Conservation (phyloP, 495 filamentous ascomycete species). For the Clavariopsis aquatica region DNA sequence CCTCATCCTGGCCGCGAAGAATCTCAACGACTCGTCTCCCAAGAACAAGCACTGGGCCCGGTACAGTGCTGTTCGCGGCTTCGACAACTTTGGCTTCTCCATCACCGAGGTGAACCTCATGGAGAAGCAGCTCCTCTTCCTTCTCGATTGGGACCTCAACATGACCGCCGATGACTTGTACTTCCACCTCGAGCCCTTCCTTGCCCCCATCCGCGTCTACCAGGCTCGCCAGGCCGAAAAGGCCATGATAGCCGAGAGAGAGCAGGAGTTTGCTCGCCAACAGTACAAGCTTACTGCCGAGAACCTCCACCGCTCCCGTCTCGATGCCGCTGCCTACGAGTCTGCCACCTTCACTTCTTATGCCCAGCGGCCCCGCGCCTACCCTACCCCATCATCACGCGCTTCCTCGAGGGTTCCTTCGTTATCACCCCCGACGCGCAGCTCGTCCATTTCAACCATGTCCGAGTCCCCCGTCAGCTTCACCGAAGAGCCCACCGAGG, state of each 20-base stretch:
- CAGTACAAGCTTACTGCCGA: conserved; percentile 35
- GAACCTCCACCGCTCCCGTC: conserved; percentile 40
- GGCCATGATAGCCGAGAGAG: conserved; percentile 47
- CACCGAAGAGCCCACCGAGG: conserved; percentile 35
- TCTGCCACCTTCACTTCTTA: conserved; percentile 29
- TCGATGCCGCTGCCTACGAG: conserved; percentile 29
- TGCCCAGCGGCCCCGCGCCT: conserved; percentile 29
- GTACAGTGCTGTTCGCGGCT: conserved; percentile 77
- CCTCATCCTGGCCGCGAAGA: conserved; percentile 76
- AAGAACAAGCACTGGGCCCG: conserved; percentile 99
- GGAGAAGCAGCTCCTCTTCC: conserved; percentile 94
- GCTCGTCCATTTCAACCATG: conserved; percentile 40
- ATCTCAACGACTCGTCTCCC: conserved; percentile 85
- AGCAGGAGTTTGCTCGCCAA: conserved; percentile 49
- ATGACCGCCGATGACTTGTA: conserved; percentile 84
- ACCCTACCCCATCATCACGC: conserved; percentile 34
- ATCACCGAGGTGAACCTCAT: conserved; percentile 95
- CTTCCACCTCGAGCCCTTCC: conserved; percentile 81
- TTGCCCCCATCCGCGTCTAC: conserved; percentile 71
- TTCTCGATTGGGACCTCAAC: conserved; percentile 89
- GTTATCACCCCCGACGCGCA: conserved; percentile 48
- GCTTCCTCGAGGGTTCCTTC: conserved; percentile 46
- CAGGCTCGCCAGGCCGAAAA: conserved; percentile 46
- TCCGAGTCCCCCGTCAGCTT: conserved; percentile 39
- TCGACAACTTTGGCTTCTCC: conserved; percentile 84